Conservation (phyloP, 208 protist genomes). For the Wallacemonas sp. region DNA sequence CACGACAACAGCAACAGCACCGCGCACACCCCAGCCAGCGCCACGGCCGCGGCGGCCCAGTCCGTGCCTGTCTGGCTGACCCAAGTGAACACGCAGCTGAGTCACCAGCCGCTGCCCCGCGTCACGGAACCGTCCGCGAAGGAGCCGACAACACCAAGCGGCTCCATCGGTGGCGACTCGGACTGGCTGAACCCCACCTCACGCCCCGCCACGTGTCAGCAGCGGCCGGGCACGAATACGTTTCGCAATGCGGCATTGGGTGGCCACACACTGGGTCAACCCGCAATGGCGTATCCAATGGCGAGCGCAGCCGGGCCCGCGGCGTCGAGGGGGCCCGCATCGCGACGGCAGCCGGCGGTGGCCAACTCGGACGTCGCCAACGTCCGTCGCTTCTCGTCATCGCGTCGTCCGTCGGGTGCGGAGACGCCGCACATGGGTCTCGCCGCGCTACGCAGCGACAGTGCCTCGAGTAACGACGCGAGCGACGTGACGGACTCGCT, state of each 20-base stretch:
- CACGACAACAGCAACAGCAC: neutral
- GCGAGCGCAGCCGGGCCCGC: too few relatives aligned
- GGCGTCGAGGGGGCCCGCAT: too few relatives aligned
- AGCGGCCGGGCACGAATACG: too few relatives aligned
- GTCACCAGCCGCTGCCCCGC: neutral
- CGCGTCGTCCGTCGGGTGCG: conserved; percentile 1
- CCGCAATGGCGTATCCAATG: too few relatives aligned
- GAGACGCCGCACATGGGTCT: conserved; percentile 14
- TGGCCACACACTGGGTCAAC: too few relatives aligned
- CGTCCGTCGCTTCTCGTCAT: neutral
- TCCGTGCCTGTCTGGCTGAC: conserved; percentile 4
- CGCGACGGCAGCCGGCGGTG: too few relatives aligned
- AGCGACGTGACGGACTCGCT: neutral
- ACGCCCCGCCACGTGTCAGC: conserved; percentile 6
- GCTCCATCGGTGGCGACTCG: neutral
- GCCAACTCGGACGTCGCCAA: neutral
- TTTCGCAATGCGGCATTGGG: too few relatives aligned
- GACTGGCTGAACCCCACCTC: conserved; percentile 15
- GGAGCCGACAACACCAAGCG: neutral
- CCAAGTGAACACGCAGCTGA: conserved; percentile 10
- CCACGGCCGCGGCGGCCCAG: neutral
- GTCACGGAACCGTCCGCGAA: neutral
- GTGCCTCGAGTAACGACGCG: neutral
- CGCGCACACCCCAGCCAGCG: neutral
- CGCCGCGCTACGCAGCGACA: conserved; percentile 9